A percentile compares a stretch with the other conserved stretches of the same genome.
Evolutionary conservation across 1,284 basidiomycete genomes (phyloP).

Genomic region (Irpex rosettiformis): DNA sequence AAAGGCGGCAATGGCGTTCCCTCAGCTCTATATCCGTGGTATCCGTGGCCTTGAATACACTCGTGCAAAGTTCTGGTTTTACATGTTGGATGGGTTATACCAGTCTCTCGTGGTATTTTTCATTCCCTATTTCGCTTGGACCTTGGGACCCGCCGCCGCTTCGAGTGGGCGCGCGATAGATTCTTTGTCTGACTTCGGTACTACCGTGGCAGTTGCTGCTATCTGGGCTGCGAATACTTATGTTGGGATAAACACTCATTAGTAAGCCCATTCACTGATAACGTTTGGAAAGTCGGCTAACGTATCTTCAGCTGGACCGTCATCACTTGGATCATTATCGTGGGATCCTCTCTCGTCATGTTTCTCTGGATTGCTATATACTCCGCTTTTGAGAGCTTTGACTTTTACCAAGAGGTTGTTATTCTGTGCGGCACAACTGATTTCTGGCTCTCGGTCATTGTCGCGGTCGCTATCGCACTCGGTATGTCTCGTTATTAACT

Average conservation of each 20-base stretch:
- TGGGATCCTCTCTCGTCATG: conserved; percentile 80
- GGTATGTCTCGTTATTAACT: conserved; percentile 44
- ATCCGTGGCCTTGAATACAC: conserved; percentile 94
- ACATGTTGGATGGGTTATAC: conserved; percentile 93
- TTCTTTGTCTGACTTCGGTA: conserved; percentile 87
- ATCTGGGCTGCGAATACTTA: conserved; percentile 87
- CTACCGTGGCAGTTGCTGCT: conserved; percentile 83
- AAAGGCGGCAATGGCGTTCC: conserved; percentile 86
- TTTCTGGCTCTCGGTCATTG: conserved; percentile 79
- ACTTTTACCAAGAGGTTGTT: conserved; percentile 72
- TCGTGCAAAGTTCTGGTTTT: conserved; percentile 87
- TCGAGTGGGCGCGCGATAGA: conserved; percentile 77
- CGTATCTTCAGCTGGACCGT: conserved; percentile 69
- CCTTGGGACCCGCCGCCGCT: conserved; percentile 56
- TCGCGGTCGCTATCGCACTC: conserved; percentile 69
- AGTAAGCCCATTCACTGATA: conserved; percentile 48
- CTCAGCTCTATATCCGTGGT: conserved; percentile 91
- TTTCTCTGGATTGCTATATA: conserved; percentile 85
- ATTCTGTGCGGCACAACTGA: conserved; percentile 75
- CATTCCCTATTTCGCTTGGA: conserved; percentile 83
- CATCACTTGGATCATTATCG: conserved; percentile 78
- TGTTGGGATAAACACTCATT: conserved; percentile 85
- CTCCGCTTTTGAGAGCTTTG: conserved; percentile 66
- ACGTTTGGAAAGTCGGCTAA: not conserved
- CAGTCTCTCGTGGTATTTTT: conserved; percentile 91